These are phyloP conservation scores for Cadophora sp. DNA, from an alignment of 2,329 filamentous ascomycete genomes.

Conservation along the genomic window DNA sequence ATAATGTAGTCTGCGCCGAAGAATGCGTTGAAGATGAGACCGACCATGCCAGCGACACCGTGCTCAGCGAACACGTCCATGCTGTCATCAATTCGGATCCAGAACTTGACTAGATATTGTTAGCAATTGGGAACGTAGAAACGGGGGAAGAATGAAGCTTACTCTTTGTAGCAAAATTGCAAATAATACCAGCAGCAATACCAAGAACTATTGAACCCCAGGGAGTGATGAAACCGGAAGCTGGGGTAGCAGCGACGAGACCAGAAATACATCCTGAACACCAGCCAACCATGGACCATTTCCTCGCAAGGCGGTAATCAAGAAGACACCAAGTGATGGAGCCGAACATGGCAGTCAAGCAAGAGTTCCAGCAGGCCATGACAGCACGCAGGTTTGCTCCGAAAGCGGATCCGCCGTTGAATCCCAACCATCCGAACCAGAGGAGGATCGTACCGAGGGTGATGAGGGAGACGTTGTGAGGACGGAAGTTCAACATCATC, in stretches of 20 bases:
- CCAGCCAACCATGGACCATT: conserved; percentile 69
- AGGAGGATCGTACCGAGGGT: conserved; percentile 94
- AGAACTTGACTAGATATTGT: conserved; percentile 46
- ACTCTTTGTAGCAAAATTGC: conserved; percentile 72
- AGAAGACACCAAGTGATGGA: conserved; percentile 94
- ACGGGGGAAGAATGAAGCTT: conserved; percentile 30
- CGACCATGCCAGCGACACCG: conserved; percentile 72
- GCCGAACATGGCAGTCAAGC: conserved; percentile 79
- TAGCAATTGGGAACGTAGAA: conserved; percentile 17
- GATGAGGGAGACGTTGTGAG: conserved; percentile 97
- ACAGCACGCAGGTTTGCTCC: conserved; percentile 92
- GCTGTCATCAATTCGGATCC: conserved; percentile 71
- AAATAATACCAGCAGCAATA: conserved; percentile 68
- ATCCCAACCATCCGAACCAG: conserved; percentile 98
- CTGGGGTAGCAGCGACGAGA: conserved; percentile 73
- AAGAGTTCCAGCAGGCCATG: conserved; percentile 99
- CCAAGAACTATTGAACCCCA: conserved; percentile 74
- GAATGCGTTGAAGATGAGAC: conserved; percentile 75
- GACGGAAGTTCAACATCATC: conserved; percentile 99
- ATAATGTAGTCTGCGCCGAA: conserved; percentile 75
- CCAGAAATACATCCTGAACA: conserved; percentile 75
- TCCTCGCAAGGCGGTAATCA: conserved; percentile 78
- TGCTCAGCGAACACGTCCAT: conserved; percentile 78
- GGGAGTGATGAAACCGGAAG: conserved; percentile 71
- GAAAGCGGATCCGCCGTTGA: conserved; percentile 96